A percentile compares a stretch with the other conserved stretches of the same genome.
Evolutionary conservation across 805 yeast species (phyloP).

Genomic region (Barnettozyma botsteinii): DNA sequence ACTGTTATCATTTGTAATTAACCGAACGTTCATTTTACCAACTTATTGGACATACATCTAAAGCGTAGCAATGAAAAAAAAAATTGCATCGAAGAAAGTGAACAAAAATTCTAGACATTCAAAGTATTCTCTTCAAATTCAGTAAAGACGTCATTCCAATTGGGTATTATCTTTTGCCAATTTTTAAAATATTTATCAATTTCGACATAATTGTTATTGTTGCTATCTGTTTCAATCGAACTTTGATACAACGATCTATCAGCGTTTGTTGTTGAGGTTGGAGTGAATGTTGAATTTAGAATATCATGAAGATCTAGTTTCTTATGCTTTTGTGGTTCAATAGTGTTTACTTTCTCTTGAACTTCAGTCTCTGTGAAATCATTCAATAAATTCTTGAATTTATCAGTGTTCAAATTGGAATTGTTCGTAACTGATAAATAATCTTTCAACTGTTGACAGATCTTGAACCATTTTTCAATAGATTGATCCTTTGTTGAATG

Average conservation of each 20-base stretch:
- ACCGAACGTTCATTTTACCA: too few relatives aligned
- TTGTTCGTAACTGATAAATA: slow-evolving; percentile 15
- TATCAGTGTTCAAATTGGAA: slow-evolving; percentile 10
- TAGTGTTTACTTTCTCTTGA: slow-evolving; percentile 17
- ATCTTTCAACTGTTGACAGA: slow-evolving; percentile 24
- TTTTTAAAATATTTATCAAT: slow-evolving; percentile 12
- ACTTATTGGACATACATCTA: too few relatives aligned
- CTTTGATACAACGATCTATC: too few relatives aligned
- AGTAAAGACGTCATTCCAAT: slow-evolving; percentile 17
- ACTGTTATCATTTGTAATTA: too few relatives aligned
- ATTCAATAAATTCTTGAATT: slow-evolving; percentile 25
- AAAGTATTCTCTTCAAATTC: slow-evolving; percentile 6
- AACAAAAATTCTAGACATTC: too few relatives aligned
- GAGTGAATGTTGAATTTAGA: slow-evolving; percentile 4
- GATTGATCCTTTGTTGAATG: slow-evolving; percentile 30
- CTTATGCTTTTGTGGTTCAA: slow-evolving; percentile 9
- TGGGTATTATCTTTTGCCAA: slow-evolving; percentile 16
- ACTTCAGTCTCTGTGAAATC: slow-evolving; percentile 31
- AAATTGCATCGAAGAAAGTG: too few relatives aligned
- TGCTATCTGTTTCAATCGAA: background rate
- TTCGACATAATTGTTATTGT: slow-evolving; percentile 6
- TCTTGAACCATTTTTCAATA: slow-evolving; percentile 28
- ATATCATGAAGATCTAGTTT: slow-evolving; percentile 14
- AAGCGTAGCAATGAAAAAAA: too few relatives aligned
- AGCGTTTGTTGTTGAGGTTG: background rate